Percentiles rank a stretch among this genome's conserved stretches.
Evolutionary conservation across 306 rosid species (phyloP).

Genomic region (Vicia sativa): DNA sequence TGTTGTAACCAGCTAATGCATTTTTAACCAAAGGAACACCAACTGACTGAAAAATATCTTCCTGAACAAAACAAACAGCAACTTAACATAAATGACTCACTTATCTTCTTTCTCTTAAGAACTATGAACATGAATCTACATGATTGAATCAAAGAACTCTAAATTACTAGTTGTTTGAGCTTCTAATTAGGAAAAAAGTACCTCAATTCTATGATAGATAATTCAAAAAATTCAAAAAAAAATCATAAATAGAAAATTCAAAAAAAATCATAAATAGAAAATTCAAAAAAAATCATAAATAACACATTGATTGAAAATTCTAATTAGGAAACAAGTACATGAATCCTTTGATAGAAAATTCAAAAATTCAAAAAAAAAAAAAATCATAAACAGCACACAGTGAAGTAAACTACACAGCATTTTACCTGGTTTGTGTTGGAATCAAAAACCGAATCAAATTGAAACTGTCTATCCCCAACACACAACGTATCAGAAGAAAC

Average conservation of each 20-base stretch:
- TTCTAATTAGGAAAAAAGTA: slow-evolving; percentile 1
- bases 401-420: background rate
- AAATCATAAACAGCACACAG: background rate
- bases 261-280: background rate
- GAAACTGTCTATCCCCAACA: slow-evolving; percentile 61
- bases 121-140: background rate
- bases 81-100: slow-evolving; percentile 29
- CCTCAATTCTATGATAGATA: slow-evolving; percentile 1
- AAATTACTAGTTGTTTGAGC: background rate
- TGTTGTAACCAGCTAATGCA: slow-evolving; percentile 91
- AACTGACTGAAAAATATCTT: slow-evolving; percentile 72
- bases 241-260: background rate
- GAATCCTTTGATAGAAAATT: slow-evolving; percentile 2
- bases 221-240: background rate
- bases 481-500: slow-evolving; percentile 64
- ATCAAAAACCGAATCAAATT: slow-evolving; percentile 75
- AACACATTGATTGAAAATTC: too few species aligned
- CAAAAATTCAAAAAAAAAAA: background rate
- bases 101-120: background rate
- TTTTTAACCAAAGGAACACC: slow-evolving; percentile 80
- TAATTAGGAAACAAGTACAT: background rate
- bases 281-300: background rate
- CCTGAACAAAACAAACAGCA: slow-evolving; percentile 62
- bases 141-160: background rate
- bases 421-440: slow-evolving; percentile 72